phyloP scores from a whole-genome alignment of 176 grass and related monocot genomes.

The Alloteropsis semialata region DNA sequence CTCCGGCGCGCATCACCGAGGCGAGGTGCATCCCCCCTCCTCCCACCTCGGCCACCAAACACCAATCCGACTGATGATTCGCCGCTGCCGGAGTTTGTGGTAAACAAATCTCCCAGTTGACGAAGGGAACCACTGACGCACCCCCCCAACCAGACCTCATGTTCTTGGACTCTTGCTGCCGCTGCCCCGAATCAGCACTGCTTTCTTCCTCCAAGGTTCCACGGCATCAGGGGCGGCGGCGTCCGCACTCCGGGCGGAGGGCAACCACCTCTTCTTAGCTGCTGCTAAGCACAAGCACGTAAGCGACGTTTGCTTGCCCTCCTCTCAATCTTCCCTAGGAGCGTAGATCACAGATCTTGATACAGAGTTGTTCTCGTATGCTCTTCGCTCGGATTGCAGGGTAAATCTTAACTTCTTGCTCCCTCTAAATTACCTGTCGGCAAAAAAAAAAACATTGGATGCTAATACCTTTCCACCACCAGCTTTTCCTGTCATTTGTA shows the following conservation, averaged over 20 bases:
- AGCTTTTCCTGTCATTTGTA: not conserved
- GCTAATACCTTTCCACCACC: not conserved
- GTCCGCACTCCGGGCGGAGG: not conserved
- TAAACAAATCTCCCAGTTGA: constrained; percentile 9
- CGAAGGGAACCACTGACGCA: not conserved
- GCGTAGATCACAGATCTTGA: not conserved
- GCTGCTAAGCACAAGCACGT: not conserved
- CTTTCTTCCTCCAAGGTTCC: constrained; percentile 4
- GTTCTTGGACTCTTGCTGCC: not conserved
- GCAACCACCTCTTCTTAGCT: not conserved
- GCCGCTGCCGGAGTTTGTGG: no score
- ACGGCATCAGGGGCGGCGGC: not conserved
- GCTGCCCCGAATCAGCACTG: not conserved
- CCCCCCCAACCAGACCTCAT: not conserved
- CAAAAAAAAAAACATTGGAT: not conserved
- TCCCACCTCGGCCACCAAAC: not conserved
- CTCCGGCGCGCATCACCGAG: not conserved
- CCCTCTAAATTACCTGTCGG: not conserved
- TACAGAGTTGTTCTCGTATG: not conserved
- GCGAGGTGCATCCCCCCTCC: constrained; percentile 1
- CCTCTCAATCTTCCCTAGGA: not conserved
- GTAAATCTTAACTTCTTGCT: not conserved
- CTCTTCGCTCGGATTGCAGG: not conserved
- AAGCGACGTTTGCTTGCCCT: not conserved
- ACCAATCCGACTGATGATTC: not conserved